A percentile compares a stretch with the other conserved stretches of the same genome.
Conservation (phyloP, 805 yeast species). For the Ogataea polymorpha region DNA sequence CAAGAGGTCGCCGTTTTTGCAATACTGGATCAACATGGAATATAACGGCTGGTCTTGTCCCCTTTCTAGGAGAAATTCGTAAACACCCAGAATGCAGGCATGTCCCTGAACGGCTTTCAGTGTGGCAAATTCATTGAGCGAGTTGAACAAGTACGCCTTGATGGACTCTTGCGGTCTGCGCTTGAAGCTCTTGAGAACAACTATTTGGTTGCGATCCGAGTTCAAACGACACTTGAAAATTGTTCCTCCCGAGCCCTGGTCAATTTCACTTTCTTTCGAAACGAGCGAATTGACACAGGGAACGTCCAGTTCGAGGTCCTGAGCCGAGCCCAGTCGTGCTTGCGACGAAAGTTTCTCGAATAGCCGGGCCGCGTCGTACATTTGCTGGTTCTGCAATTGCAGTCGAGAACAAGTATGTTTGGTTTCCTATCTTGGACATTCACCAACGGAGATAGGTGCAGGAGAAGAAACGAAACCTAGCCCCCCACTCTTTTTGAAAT, state of each 20-base stretch:
- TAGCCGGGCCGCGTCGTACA: neutral
- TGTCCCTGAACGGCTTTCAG: conserved; percentile 15
- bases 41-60: conserved; percentile 13
- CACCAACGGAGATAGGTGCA: too few relatives aligned
- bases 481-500: too few relatives aligned
- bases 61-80: conserved; percentile 14
- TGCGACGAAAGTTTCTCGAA: neutral
- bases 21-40: conserved; percentile 42
- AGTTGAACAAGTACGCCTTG: conserved; percentile 13
- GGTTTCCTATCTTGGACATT: too few relatives aligned
- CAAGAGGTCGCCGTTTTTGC: conserved; percentile 46
- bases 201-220: conserved; percentile 2
- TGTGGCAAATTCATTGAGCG: conserved; percentile 30
- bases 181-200: conserved; percentile 16
- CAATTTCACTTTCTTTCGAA: conserved; percentile 18
- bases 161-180: conserved; percentile 6
- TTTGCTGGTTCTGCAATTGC: neutral
- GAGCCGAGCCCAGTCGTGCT: neutral
- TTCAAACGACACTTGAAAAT: conserved; percentile 21
- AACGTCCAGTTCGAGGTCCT: neutral
- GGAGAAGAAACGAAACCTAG: too few relatives aligned
- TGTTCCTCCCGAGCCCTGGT: conserved; percentile 33
- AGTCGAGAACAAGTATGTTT: neutral
- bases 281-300: conserved; percentile 12
- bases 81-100: conserved; percentile 9